Evolutionary conservation across 805 yeast genomes (phyloP).

Genomic region (Groenewaldozyma tartarivorans): DNA sequence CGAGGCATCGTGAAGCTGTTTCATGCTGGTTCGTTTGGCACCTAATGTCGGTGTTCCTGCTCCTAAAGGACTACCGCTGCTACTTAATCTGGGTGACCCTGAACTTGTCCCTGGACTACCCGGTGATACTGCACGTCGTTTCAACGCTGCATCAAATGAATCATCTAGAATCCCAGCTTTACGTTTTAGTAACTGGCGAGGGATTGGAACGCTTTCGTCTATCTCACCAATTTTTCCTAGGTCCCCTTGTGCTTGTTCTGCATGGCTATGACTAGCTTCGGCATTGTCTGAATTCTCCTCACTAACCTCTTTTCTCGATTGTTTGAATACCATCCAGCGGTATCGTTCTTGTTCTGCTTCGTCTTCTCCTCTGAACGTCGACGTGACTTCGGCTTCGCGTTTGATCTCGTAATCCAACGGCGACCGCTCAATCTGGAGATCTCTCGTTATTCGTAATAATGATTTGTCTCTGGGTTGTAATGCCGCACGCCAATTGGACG

Average conservation of each 20-base stretch:
- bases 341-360: neutral
- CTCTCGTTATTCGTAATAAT: slow-evolving; percentile 18
- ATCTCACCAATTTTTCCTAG: no score
- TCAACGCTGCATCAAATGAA: slow-evolving; percentile 6
- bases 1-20: slow-evolving; percentile 19
- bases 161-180: slow-evolving; percentile 14
- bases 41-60: slow-evolving; percentile 11
- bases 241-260: neutral
- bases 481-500: neutral
- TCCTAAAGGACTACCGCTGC: slow-evolving; percentile 7
- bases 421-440: slow-evolving; percentile 17
- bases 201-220: no score
- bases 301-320: neutral
- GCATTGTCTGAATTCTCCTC: neutral
- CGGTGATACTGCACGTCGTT: slow-evolving; percentile 21
- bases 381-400: slow-evolving; percentile 19
- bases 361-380: slow-evolving; percentile 16
- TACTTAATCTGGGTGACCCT: neutral
- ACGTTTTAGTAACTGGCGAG: slow-evolving; percentile 8
- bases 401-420: slow-evolving; percentile 20
- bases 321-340: neutral
- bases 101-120: slow-evolving; percentile 5
- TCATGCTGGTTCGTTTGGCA: slow-evolving; percentile 13
- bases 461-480: slow-evolving; percentile 17
- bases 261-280: slow-evolving; percentile 2